Evolutionary conservation across 345 rosid species (phyloP), one percentile per base, ranked within the genome.

Genomic region (Psidium guajava): DNA sequence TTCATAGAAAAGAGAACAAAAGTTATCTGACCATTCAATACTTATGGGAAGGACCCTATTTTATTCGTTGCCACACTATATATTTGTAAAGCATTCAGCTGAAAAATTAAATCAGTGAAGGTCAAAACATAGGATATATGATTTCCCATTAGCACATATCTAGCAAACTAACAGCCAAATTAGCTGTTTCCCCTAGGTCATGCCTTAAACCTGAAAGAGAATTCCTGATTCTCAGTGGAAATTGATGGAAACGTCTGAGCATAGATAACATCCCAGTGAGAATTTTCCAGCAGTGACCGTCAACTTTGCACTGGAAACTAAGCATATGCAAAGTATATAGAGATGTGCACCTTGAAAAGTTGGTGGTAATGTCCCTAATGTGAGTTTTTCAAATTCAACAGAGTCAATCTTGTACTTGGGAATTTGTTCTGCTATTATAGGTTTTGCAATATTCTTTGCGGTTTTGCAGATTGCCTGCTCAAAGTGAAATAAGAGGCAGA

Each of bases 361-460:
- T 61, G 98, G 99, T 15, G 99, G 99, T 25, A 97, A 86, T 75
- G 98, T 89, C 57, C 99, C 99, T 5, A 97, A 89, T 2, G 99
- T 95, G 85, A 97, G 98, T 69, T 89, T 89, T 88, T 95, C 95
- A 86, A 97, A 96, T 85, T 94, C 96, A 82, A 96, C 98, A 14
- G 99, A 91, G 28, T 97, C 98, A 50, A 97, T 97, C 86, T 95
- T 96, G 90, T 94, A 97, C 86, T 95, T 95, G 10, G 98, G 98
- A 84, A 94, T 96, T 91, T 96, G 98, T 90, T 97, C 96, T 47
- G 94, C 98, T 81, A 97, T 96, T 88, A 97, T 95, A 6, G 99
- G 99, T 32, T 88, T 90, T 36, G 94, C 96, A 88, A 95, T 93
- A 69, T 90, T 88, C 88, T 89, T 90, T 11, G 90, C 96, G 22